These are phyloP conservation scores for Tetrastigma voinierianum DNA, from an alignment of 164 flowering plant genomes.

Conservation along the genomic window DNA sequence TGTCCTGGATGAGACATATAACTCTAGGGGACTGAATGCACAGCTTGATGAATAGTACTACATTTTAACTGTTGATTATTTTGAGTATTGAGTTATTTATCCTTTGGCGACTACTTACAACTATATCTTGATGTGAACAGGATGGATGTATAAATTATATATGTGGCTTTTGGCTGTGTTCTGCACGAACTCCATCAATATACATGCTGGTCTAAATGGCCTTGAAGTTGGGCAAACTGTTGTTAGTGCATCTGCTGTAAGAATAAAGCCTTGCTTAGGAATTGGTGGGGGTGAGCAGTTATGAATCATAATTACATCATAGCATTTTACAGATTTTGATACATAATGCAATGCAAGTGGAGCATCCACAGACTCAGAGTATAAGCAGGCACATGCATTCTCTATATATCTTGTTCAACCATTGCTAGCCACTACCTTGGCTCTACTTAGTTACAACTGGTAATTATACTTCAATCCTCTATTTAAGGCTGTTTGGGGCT, in stretches of 20 bases:
- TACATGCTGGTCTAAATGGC: slow-evolving; percentile 98
- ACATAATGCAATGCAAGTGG: slow-evolving; percentile 97
- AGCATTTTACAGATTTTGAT: slow-evolving; percentile 63
- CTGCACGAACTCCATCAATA: slow-evolving; percentile 96
- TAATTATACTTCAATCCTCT: slow-evolving; percentile 19
- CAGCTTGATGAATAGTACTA: not conserved
- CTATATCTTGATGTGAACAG: slow-evolving; percentile 32
- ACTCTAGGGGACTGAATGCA: too few species aligned
- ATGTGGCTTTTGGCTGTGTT: slow-evolving; percentile 93
- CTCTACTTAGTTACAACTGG: slow-evolving; percentile 90
- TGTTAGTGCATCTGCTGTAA: slow-evolving; percentile 91
- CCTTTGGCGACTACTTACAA: not conserved
- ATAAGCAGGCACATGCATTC: slow-evolving; percentile 94
- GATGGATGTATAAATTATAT: slow-evolving; percentile 86
- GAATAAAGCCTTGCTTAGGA: slow-evolving; percentile 25
- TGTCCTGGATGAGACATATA: too few species aligned
- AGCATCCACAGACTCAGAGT: slow-evolving; percentile 73
- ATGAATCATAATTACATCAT: slow-evolving; percentile 11
- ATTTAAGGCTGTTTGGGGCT: too few species aligned
- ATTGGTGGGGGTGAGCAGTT: slow-evolving; percentile 4
- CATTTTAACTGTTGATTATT: not conserved
- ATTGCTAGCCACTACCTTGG: slow-evolving; percentile 80
- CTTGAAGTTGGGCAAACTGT: slow-evolving; percentile 99
- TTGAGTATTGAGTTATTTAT: not conserved
- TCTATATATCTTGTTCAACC: slow-evolving; percentile 93